Evolutionary conservation across 2,329 filamentous ascomycete species (phyloP), one percentile per base, ranked within the genome.

Genomic region (Dendrostoma leiphaemia): DNA sequence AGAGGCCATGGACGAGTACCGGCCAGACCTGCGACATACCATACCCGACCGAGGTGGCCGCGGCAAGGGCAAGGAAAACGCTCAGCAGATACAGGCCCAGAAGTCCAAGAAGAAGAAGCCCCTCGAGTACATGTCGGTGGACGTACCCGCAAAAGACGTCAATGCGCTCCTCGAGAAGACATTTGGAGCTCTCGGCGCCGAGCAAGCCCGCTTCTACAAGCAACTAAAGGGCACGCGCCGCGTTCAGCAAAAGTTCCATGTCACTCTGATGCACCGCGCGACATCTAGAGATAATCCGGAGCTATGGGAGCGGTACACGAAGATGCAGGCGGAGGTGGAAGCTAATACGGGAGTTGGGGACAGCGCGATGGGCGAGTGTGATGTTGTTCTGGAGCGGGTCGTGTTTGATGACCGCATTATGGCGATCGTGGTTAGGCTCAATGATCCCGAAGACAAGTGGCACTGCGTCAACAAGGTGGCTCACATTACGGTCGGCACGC

Each of bases 401-500:
- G 85, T 99, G 8, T 97, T 88, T 79, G 89, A 97, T 65, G 78
- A 86, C 59, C 82, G 91, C 5, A 77, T 97, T 65, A 97, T 99
- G 94, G 87, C 91, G 6, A 88, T 99, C 54, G 89, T 96, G 3
- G 91, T 90, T 15, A 83, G 92, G 9, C 75, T 96, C 3, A 72
- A 82, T 6, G 82, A 84, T 53, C 72, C 80, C 13, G 72, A 70
- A 57, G 72, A 67, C 40, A 73, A 74, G 44, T 90, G 86, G 84
- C 77, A 84, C 52, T 93, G 86, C 58, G 81, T 83, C 40, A 99
- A 99, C 66, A 72, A 78, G 13, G 79, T 95, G 29, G 85, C 92
- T 10, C 94, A 99, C 68, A 83, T 99, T 56, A 99, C 94, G 0
- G 79, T 97, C 7, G 94, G 94, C 19, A 99, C 94, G 0, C 83